A percentile compares a stretch with the other conserved stretches of the same genome.
Conservation (phyloP, 148 eudicot species). For the Fagopyrum esculentum region DNA sequence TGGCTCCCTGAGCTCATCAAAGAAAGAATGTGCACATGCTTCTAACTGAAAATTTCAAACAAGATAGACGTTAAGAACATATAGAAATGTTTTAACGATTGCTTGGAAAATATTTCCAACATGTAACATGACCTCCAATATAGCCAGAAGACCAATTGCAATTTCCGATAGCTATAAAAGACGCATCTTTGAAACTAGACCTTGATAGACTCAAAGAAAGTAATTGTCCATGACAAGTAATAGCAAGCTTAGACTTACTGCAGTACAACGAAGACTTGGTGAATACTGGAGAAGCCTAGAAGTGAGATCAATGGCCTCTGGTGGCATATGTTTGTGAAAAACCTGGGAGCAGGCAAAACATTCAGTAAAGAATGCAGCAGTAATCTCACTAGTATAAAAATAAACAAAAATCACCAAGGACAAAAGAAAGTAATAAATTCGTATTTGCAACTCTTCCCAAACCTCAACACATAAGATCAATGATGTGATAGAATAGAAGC, state of each 20-base stretch:
- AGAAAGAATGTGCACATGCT: slow-evolving; percentile 87
- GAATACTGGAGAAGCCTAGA: slow-evolving; percentile 14
- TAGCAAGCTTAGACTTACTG: slow-evolving; percentile 38
- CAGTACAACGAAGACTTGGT: slow-evolving; percentile 28
- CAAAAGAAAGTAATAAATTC: background rate
- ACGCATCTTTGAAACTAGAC: background rate
- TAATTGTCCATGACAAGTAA: background rate
- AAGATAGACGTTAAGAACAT: background rate
- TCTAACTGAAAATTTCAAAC: slow-evolving; percentile 49
- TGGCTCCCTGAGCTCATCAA: slow-evolving; percentile 84
- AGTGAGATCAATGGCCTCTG: slow-evolving; percentile 14
- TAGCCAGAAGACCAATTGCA: no score
- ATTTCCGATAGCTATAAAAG: no score
- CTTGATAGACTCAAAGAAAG: background rate
- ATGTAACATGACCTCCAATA: no score
- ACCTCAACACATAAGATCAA: background rate
- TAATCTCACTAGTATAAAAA: slow-evolving; percentile 19
- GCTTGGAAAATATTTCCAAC: no score
- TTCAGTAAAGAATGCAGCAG: background rate
- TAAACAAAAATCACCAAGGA: background rate
- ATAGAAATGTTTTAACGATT: no score
- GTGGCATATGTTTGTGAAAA: background rate
- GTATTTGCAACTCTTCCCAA: background rate
- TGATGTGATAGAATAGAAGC: background rate
- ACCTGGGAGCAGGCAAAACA: background rate